Evolutionary conservation across 495 filamentous ascomycete species (phyloP).

Genomic region (Aspergillus ellipticus): DNA sequence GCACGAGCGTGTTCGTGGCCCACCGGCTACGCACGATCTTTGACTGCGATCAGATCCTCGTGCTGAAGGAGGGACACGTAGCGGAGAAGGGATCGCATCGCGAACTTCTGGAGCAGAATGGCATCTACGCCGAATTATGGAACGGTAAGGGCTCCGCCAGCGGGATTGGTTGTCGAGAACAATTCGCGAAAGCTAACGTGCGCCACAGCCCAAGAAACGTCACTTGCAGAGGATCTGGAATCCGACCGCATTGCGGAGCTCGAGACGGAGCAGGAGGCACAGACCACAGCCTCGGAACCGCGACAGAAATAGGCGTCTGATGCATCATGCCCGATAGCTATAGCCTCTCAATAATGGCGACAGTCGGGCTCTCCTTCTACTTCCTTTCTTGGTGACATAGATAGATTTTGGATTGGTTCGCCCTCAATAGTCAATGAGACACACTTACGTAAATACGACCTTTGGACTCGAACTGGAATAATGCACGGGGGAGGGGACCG

Average conservation of each 20-base stretch:
- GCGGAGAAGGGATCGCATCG: slow-evolving; percentile 84
- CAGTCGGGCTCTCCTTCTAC: not conserved
- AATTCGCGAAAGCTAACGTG: slow-evolving; percentile 11
- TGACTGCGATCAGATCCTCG: slow-evolving; percentile 92
- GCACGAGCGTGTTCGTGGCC: slow-evolving; percentile 92
- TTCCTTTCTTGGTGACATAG: not conserved
- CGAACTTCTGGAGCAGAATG: slow-evolving; percentile 71
- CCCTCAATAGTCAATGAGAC: not conserved
- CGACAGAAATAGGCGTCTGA: slow-evolving; percentile 8
- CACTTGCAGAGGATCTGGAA: slow-evolving; percentile 32
- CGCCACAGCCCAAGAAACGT: slow-evolving; percentile 44
- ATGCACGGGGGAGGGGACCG: not conserved
- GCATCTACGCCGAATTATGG: slow-evolving; percentile 89
- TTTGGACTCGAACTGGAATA: not conserved
- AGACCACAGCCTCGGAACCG: slow-evolving; percentile 15
- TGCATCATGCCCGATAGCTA: not conserved
- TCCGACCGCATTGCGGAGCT: slow-evolving; percentile 24
- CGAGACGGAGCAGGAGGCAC: slow-evolving; percentile 11
- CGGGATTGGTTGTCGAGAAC: not conserved
- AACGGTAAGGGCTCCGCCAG: slow-evolving; percentile 56
- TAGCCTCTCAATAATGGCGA: too few relatives aligned
- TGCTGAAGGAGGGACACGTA: slow-evolving; percentile 76
- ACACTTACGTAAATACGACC: not conserved
- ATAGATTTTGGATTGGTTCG: not conserved
- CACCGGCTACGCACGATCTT: slow-evolving; percentile 90